phyloP scores from a whole-genome alignment of 2,329 filamentous ascomycete species.

The Microsporum audouinii region DNA sequence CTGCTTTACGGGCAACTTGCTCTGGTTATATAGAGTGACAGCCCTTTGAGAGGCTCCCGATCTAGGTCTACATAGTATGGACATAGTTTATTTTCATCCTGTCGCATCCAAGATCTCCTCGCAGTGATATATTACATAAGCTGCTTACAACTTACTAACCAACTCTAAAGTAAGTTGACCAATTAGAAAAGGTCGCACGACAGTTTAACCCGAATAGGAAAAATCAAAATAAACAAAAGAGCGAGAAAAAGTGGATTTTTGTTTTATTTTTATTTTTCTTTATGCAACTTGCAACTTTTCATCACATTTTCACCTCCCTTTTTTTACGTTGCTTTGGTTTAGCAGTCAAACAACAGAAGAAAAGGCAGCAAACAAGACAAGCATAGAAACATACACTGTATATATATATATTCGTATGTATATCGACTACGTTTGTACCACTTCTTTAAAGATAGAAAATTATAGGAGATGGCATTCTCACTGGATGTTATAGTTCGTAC shows the following conservation, averaged over 20 bases:
- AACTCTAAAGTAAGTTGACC: too few relatives aligned
- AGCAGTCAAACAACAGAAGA: not conserved
- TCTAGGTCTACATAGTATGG: too few relatives aligned
- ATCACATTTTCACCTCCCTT: not conserved
- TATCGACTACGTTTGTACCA: not conserved
- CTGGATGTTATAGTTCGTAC: not conserved
- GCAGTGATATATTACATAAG: too few relatives aligned
- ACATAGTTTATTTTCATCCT: too few relatives aligned
- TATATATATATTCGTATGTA: not conserved
- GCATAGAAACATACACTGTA: not conserved
- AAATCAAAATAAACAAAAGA: slow-evolving; percentile 14
- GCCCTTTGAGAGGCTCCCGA: too few relatives aligned
- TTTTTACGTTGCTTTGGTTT: not conserved
- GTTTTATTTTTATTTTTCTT: not conserved
- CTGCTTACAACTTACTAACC: too few relatives aligned
- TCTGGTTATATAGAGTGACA: too few relatives aligned
- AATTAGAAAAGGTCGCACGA: not conserved
- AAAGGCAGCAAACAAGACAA: not conserved
- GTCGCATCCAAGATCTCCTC: too few relatives aligned
- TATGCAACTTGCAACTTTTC: not conserved
- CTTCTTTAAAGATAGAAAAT: not conserved
- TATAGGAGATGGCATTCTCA: not conserved
- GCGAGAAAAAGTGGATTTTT: not conserved
- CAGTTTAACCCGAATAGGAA: slow-evolving; percentile 6
- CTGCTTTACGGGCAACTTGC: too few relatives aligned